Percentiles rank a stretch among this genome's conserved stretches.
Conservation (phyloP, 495 filamentous ascomycete species). For the Xylaria sp. region DNA sequence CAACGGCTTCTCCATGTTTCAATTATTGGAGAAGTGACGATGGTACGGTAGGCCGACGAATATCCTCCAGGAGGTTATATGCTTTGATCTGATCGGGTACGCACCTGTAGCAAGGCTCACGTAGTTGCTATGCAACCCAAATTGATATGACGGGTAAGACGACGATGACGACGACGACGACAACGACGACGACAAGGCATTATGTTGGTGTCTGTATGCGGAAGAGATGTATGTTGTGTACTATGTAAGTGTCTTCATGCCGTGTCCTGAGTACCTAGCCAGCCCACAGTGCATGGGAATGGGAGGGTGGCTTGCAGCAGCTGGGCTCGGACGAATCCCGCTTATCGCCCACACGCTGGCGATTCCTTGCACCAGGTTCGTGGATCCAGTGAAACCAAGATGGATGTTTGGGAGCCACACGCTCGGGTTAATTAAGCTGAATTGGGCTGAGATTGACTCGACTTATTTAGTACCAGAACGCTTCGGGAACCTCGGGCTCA, state of each 20-base stretch:
- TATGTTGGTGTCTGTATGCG: neutral
- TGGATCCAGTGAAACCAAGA: conserved; percentile 28
- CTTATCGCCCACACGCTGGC: conserved; percentile 25
- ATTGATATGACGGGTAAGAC: conserved; percentile 3
- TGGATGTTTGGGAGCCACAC: conserved; percentile 23
- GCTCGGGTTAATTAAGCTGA: conserved; percentile 27
- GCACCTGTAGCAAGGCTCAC: conserved; percentile 1
- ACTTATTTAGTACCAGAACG: conserved; percentile 9
- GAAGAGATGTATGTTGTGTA: conserved; percentile 9
- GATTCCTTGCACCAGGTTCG: conserved; percentile 30
- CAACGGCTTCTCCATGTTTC: neutral
- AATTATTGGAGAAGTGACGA: neutral
- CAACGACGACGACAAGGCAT: neutral
- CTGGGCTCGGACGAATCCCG: conserved; percentile 22
- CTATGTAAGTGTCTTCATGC: conserved; percentile 11
- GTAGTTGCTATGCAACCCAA: neutral
- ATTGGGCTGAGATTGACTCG: conserved; percentile 12
- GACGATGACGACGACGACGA: no score
- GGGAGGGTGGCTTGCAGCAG: conserved; percentile 31
- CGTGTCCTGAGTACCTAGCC: conserved; percentile 15
- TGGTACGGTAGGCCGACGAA: neutral
- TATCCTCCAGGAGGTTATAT: neutral
- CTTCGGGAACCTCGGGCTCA: conserved; percentile 16
- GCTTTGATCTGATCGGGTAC: neutral
- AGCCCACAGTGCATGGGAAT: conserved; percentile 20